Conservation (phyloP, 352 stramenopile species). For the Globisporangium cylindrosporum region DNA sequence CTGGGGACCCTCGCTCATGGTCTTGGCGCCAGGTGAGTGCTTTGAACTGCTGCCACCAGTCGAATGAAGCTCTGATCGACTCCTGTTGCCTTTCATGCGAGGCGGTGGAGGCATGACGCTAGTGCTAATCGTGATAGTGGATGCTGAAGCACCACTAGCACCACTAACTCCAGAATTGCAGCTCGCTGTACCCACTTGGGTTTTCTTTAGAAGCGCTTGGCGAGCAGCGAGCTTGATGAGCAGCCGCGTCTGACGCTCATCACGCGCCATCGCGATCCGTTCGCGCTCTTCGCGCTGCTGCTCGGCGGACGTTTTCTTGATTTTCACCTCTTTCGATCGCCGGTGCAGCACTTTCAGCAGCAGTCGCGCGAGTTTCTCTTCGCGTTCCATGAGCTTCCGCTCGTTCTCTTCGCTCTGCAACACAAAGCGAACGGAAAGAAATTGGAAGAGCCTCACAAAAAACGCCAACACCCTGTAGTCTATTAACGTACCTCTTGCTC, state of each 20-base stretch:
- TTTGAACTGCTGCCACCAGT: neutral
- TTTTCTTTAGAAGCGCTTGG: constrained; percentile 12
- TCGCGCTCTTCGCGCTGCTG: constrained; percentile 70
- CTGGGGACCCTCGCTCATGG: constrained; percentile 5
- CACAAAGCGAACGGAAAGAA: neutral
- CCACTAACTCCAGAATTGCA: neutral
- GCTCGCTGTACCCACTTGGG: neutral
- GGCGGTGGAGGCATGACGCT: neutral
- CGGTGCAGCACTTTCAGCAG: constrained; percentile 55
- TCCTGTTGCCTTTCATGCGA: constrained; percentile 11
- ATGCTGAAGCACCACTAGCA: neutral
- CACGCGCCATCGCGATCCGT: constrained; percentile 59
- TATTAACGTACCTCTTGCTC: constrained; percentile 30
- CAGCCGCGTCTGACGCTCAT: constrained; percentile 59
- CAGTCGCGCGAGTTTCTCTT: constrained; percentile 62
- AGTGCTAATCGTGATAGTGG: neutral
- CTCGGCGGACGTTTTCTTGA: constrained; percentile 38
- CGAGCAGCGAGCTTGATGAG: constrained; percentile 39
- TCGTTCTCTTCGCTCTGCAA: constrained; percentile 56
- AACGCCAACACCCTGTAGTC: neutral
- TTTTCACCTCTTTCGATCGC: constrained; percentile 42
- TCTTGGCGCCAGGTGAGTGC: neutral
- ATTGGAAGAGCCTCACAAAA: neutral
- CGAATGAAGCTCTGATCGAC: constrained; percentile 6
- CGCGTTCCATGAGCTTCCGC: constrained; percentile 62